These are phyloP conservation scores for Coemansia sp. DNA, from an alignment of 192 early-diverging fungal genomes.

Conservation along the genomic window DNA sequence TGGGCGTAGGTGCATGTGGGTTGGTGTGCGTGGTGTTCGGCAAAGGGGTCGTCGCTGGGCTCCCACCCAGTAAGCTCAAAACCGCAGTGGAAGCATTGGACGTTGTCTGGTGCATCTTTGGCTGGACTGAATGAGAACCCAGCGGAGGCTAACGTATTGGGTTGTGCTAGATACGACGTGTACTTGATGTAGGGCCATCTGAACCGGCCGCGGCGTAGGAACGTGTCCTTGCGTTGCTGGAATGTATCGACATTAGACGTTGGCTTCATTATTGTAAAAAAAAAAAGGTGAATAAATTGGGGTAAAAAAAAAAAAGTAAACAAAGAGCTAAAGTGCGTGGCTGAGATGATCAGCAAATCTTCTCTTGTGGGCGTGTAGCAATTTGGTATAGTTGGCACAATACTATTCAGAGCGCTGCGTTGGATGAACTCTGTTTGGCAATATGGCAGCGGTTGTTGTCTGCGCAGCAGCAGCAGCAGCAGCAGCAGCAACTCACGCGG, in stretches of 20 bases:
- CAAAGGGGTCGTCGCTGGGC: conserved; percentile 51
- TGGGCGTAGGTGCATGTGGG: conserved; percentile 45
- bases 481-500: neutral
- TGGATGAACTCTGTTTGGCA: neutral
- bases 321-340: conserved; percentile 1
- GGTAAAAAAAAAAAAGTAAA: neutral
- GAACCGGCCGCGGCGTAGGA: conserved; percentile 47
- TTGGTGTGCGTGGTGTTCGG: conserved; percentile 47
- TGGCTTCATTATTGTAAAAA: conserved; percentile 27
- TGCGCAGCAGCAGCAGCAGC: neutral
- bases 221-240: conserved; percentile 51
- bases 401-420: neutral
- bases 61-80: conserved; percentile 57
- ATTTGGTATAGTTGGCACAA: neutral
- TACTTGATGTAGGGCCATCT: conserved; percentile 50
- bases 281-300: neutral
- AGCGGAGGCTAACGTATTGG: conserved; percentile 47
- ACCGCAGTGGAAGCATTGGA: conserved; percentile 54
- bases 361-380: neutral
- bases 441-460: neutral
- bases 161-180: conserved; percentile 44
- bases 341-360: neutral
- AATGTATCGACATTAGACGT: conserved; percentile 18
- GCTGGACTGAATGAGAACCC: conserved; percentile 56
- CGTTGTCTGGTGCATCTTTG: conserved; percentile 51